Evolutionary conservation across 495 filamentous ascomycete genomes (phyloP).

Genomic region (Coniosporium apollinis): DNA sequence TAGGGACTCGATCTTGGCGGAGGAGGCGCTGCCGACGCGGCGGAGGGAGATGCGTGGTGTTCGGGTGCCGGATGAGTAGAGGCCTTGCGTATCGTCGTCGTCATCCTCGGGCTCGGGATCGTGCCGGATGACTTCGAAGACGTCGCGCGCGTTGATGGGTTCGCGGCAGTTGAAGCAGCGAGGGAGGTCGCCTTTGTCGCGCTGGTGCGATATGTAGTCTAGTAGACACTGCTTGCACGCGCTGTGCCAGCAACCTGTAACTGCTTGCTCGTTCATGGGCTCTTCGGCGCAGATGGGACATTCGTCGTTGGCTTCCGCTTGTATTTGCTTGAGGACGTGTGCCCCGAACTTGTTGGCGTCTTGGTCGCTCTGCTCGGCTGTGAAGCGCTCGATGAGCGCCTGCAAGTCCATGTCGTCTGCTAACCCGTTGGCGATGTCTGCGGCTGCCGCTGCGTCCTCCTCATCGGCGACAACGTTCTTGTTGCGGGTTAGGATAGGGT

Average conservation of each 20-base stretch:
- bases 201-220: slow-evolving; percentile 76
- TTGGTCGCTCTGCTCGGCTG: slow-evolving; percentile 44
- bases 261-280: slow-evolving; percentile 81
- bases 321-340: slow-evolving; percentile 77
- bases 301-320: slow-evolving; percentile 71
- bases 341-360: slow-evolving; percentile 57
- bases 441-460: slow-evolving; percentile 63
- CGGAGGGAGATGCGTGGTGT: slow-evolving; percentile 60
- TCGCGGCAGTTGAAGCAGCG: slow-evolving; percentile 82
- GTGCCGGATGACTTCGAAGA: slow-evolving; percentile 74
- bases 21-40: slow-evolving; percentile 59
- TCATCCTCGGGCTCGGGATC: slow-evolving; percentile 16
- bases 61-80: slow-evolving; percentile 18
- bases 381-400: slow-evolving; percentile 69
- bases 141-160: slow-evolving; percentile 60
- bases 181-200: slow-evolving; percentile 52
- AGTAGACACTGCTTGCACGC: slow-evolving; percentile 85
- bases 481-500: slow-evolving; percentile 76
- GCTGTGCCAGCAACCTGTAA: slow-evolving; percentile 92
- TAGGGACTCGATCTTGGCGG: slow-evolving; percentile 71
- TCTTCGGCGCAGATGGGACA: slow-evolving; percentile 92
- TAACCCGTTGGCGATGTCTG: slow-evolving; percentile 60
- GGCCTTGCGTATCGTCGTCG: slow-evolving; percentile 14
- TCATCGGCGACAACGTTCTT: slow-evolving; percentile 74
- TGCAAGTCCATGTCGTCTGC: slow-evolving; percentile 95